Conservation (phyloP, 495 filamentous ascomycete species). For the Cenococcum geophilum region DNA sequence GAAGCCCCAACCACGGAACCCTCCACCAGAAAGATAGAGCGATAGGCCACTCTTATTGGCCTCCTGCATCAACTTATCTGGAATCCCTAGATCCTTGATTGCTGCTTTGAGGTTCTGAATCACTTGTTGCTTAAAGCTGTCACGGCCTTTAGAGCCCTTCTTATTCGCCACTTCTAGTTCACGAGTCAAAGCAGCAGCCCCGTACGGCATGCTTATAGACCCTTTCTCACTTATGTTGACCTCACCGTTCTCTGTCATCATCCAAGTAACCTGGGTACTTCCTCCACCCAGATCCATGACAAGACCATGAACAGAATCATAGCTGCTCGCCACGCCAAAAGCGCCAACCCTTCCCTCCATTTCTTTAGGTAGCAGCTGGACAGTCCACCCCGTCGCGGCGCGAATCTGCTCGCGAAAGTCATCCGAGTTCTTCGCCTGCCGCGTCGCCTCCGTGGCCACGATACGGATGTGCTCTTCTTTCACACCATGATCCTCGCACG, state of each 20-base stretch:
- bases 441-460: constrained; percentile 84
- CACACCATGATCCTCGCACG: constrained; percentile 67
- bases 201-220: constrained; percentile 66
- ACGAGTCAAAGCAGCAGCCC: constrained; percentile 72
- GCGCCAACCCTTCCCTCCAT: constrained; percentile 80
- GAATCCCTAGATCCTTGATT: constrained; percentile 52
- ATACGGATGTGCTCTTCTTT: constrained; percentile 57
- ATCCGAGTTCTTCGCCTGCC: constrained; percentile 67
- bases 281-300: constrained; percentile 89
- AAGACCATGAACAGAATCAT: constrained; percentile 59
- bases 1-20: constrained; percentile 87
- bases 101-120: constrained; percentile 54
- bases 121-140: constrained; percentile 52
- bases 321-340: constrained; percentile 74
- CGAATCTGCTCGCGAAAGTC: constrained; percentile 61
- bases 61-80: constrained; percentile 44
- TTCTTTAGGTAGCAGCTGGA: constrained; percentile 67
- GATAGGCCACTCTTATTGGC: constrained; percentile 52
- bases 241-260: constrained; percentile 52
- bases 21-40: constrained; percentile 82
- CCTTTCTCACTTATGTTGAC: constrained; percentile 47
- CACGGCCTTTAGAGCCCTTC: constrained; percentile 35
- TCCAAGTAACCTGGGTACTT: constrained; percentile 84
- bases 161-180: constrained; percentile 42
- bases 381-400: constrained; percentile 53